Evolutionary conservation across 192 early-diverging fungal genomes (phyloP).

Genomic region (Coemansia sp.): DNA sequence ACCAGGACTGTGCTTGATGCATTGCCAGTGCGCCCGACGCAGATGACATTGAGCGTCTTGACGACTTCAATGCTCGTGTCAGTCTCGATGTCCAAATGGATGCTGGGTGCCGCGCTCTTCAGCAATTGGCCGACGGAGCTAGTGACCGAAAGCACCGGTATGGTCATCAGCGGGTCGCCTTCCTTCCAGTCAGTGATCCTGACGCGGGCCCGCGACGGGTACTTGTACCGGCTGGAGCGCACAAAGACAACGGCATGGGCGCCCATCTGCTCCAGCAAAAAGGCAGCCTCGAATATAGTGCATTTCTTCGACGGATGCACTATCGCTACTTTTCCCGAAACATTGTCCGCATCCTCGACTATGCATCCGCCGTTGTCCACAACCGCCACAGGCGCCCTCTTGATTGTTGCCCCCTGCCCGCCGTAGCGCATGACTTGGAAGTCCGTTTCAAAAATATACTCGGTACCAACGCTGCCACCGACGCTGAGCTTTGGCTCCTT

Average conservation of each 20-base stretch:
- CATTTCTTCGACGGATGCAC: conserved; percentile 52
- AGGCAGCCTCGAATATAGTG: conserved; percentile 59
- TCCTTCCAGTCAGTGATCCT: conserved; percentile 64
- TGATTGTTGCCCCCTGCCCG: conserved; percentile 55
- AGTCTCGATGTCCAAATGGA: conserved; percentile 51
- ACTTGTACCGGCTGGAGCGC: conserved; percentile 45
- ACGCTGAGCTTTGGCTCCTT: conserved; percentile 16
- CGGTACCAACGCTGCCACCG: conserved; percentile 11
- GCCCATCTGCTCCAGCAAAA: conserved; percentile 58
- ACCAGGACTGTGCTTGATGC: conserved; percentile 57
- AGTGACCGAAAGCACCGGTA: conserved; percentile 62
- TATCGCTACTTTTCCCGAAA: conserved; percentile 56
- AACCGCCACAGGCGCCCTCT: conserved; percentile 40
- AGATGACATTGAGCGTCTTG: conserved; percentile 66
- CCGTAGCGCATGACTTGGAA: conserved; percentile 60
- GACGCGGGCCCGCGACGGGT: conserved; percentile 56
- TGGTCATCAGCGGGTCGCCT: conserved; percentile 61
- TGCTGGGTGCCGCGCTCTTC: conserved; percentile 20
- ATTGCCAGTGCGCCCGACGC: conserved; percentile 54
- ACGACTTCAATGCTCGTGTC: conserved; percentile 55
- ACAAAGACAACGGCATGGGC: conserved; percentile 64
- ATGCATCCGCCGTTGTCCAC: conserved; percentile 54
- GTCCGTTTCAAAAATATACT: conserved; percentile 43
- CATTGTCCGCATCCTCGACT: conserved; percentile 37
- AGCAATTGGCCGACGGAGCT: conserved; percentile 60